phyloP scores from a whole-genome alignment of 495 filamentous ascomycete genomes.

The Poronia punctata region DNA sequence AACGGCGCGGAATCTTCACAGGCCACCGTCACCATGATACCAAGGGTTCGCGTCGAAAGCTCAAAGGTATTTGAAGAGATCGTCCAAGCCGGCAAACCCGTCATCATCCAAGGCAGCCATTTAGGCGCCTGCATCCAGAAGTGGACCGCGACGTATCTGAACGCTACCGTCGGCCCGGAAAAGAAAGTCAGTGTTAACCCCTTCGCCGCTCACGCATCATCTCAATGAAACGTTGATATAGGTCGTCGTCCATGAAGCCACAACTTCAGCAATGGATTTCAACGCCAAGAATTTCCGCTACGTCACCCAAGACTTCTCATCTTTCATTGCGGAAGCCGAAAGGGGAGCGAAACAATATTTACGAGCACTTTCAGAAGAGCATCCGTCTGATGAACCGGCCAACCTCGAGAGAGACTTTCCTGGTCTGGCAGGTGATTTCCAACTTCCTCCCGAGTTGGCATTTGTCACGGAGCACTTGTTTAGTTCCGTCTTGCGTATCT shows the following conservation, averaged over 20 bases:
- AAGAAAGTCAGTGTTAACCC: conserved; percentile 46
- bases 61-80: conserved; percentile 52
- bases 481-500: conserved; percentile 74
- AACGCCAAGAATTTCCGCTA: conserved; percentile 77
- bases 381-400: conserved; percentile 62
- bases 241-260: conserved; percentile 65
- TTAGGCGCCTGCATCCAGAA: conserved; percentile 58
- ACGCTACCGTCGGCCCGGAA: conserved; percentile 54
- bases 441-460: conserved; percentile 55
- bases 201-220: neutral
- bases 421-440: conserved; percentile 59
- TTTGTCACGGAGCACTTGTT: conserved; percentile 58
- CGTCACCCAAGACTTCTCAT: conserved; percentile 56
- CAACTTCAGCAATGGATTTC: conserved; percentile 66
- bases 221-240: conserved; percentile 26
- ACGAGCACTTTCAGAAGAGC: conserved; percentile 60
- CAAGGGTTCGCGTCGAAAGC: conserved; percentile 43
- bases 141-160: conserved; percentile 69
- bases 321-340: conserved; percentile 57
- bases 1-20: neutral
- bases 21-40: conserved; percentile 28
- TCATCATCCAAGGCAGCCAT: conserved; percentile 56
- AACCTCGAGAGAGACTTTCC: conserved; percentile 66
- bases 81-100: conserved; percentile 51
- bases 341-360: conserved; percentile 64